phyloP scores from a whole-genome alignment of 1,139 yeast species.

The Lodderomyces margitis region DNA sequence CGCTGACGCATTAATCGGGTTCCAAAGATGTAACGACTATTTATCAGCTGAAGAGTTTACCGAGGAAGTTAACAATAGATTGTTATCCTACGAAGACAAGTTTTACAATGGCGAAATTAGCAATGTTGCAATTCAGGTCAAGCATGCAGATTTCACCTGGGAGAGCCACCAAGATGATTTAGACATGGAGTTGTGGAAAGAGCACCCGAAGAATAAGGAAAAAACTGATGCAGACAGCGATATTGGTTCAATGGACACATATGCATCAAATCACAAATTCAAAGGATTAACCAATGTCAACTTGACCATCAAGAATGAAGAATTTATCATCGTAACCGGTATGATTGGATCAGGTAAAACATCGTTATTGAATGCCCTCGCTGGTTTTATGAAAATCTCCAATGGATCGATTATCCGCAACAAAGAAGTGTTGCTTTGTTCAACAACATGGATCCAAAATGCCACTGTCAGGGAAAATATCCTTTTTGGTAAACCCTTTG shows the following conservation, averaged over 20 bases:
- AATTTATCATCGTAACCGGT: conserved; percentile 41
- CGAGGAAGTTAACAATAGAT: conserved; percentile 22
- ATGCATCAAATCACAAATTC: conserved; percentile 16
- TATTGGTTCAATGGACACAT: conserved; percentile 6
- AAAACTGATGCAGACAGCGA: conserved; percentile 4
- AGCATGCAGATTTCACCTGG: conserved; percentile 36
- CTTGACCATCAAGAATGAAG: conserved; percentile 26
- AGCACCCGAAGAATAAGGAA: not conserved
- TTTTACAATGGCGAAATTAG: conserved; percentile 19
- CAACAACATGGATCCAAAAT: conserved; percentile 46
- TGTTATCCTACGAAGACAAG: conserved; percentile 17
- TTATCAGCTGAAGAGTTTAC: conserved; percentile 39
- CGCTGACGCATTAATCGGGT: conserved; percentile 55
- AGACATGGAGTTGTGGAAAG: conserved; percentile 24
- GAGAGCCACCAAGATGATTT: conserved; percentile 32
- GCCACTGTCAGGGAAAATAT: conserved; percentile 45
- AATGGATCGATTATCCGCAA: conserved; percentile 29
- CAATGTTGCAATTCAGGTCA: conserved; percentile 25
- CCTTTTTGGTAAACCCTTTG: conserved; percentile 35
- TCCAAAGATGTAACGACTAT: conserved; percentile 44
- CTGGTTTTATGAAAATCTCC: conserved; percentile 36
- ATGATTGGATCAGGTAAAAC: conserved; percentile 43
- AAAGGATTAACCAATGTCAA: conserved; percentile 33
- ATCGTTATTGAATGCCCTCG: conserved; percentile 36
- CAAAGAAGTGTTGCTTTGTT: conserved; percentile 32